A percentile compares a stretch with the other conserved stretches of the same genome.
Conservation (phyloP, 2,329 filamentous ascomycete genomes). For the Monosporascus sp. region DNA sequence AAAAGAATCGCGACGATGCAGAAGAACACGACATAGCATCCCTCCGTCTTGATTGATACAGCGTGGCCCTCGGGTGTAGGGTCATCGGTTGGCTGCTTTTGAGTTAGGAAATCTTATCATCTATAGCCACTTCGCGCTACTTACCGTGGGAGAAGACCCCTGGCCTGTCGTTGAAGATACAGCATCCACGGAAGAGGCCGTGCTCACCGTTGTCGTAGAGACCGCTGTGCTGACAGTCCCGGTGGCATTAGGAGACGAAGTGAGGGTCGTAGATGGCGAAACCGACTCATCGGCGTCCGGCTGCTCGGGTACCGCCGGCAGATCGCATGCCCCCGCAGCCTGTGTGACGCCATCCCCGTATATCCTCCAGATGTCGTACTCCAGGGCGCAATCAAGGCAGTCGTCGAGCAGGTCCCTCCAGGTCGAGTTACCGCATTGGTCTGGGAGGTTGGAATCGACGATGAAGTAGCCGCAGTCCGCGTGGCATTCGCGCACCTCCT, state of each 20-base stretch:
- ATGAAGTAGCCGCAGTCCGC: slow-evolving; percentile 23
- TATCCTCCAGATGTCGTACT: slow-evolving; percentile 38
- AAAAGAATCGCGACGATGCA: not conserved
- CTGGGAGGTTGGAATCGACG: slow-evolving; percentile 12
- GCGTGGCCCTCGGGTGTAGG: not conserved
- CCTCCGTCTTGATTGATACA: too few relatives aligned
- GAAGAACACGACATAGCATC: not conserved
- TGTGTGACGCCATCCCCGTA: slow-evolving; percentile 33
- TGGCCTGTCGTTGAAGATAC: not conserved
- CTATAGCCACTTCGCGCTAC: not conserved
- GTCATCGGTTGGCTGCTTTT: not conserved
- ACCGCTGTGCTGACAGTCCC: too few relatives aligned
- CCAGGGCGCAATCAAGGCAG: slow-evolving; percentile 36
- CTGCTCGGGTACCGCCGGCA: slow-evolving; percentile 9
- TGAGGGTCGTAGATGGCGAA: not conserved
- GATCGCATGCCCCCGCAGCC: slow-evolving; percentile 32
- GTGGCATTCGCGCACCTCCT: not conserved
- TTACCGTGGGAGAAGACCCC: not conserved
- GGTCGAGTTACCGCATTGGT: slow-evolving; percentile 22
- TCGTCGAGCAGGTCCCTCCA: not conserved
- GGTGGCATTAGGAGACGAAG: not conserved
- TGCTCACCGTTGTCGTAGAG: not conserved
- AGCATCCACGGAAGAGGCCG: not conserved
- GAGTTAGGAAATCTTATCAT: not conserved
- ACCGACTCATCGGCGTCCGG: not conserved